Evolutionary conservation across 31 red algal species (phyloP).

Genomic region (Porphyra umbilicalis): DNA sequence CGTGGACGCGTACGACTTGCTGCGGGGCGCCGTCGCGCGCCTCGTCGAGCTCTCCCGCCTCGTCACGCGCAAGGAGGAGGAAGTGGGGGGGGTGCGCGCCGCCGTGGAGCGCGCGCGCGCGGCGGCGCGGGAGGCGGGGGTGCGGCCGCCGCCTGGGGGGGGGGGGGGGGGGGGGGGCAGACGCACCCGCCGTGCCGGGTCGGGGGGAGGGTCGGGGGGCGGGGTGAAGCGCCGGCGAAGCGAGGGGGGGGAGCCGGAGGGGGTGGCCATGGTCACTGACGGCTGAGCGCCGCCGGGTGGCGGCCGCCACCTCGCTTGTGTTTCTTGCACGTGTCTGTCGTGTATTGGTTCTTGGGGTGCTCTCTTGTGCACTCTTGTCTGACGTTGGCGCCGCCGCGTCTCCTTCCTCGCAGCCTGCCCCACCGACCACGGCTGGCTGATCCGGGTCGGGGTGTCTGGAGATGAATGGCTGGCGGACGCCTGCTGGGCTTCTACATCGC

Average conservation of each 20-base stretch:
- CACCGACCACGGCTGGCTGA: no score
- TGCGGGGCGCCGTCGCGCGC: constrained; percentile 65
- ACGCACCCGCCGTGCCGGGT: not conserved
- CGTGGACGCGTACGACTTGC: constrained; percentile 82
- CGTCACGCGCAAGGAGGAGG: constrained; percentile 85
- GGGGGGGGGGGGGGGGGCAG: not conserved
- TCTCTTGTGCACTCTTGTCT: no score
- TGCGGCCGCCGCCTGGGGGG: not conserved
- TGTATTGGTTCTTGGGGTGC: no score
- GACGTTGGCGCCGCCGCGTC: no score
- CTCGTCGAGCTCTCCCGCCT: constrained; percentile 61
- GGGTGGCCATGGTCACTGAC: not conserved
- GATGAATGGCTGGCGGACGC: no score
- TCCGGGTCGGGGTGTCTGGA: no score
- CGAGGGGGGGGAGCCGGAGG: not conserved
- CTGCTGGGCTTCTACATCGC: no score
- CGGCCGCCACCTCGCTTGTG: no score
- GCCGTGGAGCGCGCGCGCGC: constrained; percentile 16
- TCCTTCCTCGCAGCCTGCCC: no score
- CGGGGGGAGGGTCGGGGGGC: not conserved
- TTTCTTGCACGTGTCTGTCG: no score
- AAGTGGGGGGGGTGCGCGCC: constrained; percentile 50
- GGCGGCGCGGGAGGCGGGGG: not conserved
- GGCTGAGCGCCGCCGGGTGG: not conserved
- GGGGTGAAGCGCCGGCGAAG: not conserved